Percentiles rank a stretch among this genome's conserved stretches.
Conservation (phyloP, 2,329 filamentous ascomycete species). For the Sporothrix inflata region DNA sequence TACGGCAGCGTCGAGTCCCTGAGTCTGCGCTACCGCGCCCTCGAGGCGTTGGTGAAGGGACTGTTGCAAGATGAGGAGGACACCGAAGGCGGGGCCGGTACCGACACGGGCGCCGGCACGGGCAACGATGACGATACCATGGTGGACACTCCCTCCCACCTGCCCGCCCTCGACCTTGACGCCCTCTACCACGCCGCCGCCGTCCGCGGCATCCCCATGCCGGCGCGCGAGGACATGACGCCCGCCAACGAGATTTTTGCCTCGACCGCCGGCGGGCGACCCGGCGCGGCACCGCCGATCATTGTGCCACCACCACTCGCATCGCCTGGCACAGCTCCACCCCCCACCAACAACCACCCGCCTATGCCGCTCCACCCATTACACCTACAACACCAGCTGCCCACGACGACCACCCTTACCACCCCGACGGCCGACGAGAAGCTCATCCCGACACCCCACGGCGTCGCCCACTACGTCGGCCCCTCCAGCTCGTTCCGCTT, state of each 20-base stretch:
- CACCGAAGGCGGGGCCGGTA: not conserved
- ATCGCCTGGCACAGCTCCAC: constrained; percentile 1
- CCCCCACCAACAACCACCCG: not conserved
- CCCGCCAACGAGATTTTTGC: constrained; percentile 32
- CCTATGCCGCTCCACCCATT: not conserved
- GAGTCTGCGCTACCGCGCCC: constrained; percentile 45
- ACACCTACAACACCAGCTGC: constrained; percentile 8
- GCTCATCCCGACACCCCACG: constrained; percentile 32
- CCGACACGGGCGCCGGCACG: not conserved
- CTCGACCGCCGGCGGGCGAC: not conserved
- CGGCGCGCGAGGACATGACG: constrained; percentile 33
- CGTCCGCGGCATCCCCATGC: constrained; percentile 32
- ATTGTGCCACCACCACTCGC: constrained; percentile 26
- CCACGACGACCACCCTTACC: not conserved
- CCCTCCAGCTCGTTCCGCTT: constrained; percentile 34
- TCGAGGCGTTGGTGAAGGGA: constrained; percentile 50
- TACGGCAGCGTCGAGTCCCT: constrained; percentile 49
- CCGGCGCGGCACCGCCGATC: not conserved
- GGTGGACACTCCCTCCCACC: constrained; percentile 1
- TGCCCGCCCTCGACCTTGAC: constrained; percentile 30
- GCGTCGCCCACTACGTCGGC: constrained; percentile 32
- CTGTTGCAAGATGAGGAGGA: constrained; percentile 45
- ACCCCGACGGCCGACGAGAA: constrained; percentile 28
- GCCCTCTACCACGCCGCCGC: constrained; percentile 31
- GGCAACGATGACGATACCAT: constrained; percentile 14